Conservation (phyloP, 225 moss, liverwort and hornwort genomes). For the Bryoerythrophyllum caledonicum region DNA sequence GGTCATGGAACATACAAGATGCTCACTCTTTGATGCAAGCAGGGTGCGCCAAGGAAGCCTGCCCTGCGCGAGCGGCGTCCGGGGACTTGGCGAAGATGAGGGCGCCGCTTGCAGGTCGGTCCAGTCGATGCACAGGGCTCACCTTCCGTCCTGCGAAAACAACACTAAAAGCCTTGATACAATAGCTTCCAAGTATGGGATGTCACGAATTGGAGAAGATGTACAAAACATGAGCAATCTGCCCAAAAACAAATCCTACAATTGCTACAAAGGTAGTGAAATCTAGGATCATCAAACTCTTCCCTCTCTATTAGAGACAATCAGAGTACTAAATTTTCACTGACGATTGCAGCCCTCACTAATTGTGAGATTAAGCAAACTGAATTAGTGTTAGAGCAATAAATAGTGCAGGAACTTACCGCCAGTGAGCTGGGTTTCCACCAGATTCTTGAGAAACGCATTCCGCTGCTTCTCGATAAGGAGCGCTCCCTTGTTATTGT, state of each 20-base stretch:
- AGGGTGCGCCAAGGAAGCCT: constrained; percentile 59
- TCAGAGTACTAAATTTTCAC: too few species aligned
- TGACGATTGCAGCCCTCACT: too few species aligned
- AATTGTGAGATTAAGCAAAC: too few species aligned
- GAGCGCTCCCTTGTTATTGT: constrained; percentile 63
- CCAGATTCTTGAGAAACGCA: constrained; percentile 65
- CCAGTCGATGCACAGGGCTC: constrained; percentile 64
- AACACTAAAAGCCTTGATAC: neutral
- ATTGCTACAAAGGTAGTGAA: neutral
- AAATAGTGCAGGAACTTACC: too few species aligned
- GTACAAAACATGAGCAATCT: neutral
- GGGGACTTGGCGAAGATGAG: constrained; percentile 59
- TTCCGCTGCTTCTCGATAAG: constrained; percentile 61
- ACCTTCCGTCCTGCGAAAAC: constrained; percentile 44
- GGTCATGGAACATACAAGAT: constrained; percentile 42
- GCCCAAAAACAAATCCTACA: neutral
- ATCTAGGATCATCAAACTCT: too few species aligned
- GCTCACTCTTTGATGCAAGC: constrained; percentile 73
- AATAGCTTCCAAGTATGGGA: neutral
- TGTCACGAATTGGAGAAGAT: neutral
- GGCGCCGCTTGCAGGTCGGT: constrained; percentile 67
- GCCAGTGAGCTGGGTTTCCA: constrained; percentile 56
- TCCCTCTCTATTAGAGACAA: too few species aligned
- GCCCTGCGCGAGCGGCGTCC: constrained; percentile 55
- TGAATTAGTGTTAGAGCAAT: too few species aligned